Evolutionary conservation across 108 stramenopile genomes (phyloP).

Genomic region (Fragilariopsis cylindrus): DNA sequence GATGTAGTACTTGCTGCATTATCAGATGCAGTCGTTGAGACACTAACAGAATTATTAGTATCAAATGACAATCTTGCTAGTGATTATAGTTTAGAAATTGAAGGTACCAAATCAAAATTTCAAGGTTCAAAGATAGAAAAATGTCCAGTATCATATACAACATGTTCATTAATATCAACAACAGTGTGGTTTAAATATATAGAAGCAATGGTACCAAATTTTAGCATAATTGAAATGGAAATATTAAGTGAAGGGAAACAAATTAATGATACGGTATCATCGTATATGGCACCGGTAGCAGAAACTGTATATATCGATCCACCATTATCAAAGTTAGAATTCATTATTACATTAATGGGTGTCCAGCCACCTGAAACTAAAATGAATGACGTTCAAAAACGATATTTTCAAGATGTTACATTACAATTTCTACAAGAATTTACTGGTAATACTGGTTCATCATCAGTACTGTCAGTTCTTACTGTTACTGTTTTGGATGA

Average conservation of each 20-base stretch:
- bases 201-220: background rate
- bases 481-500: background rate
- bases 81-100: conserved; percentile 12
- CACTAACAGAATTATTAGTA: conserved; percentile 8
- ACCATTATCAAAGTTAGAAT: background rate
- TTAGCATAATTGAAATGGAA: conserved; percentile 4
- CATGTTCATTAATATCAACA: conserved; percentile 15
- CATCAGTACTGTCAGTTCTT: background rate
- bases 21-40: conserved; percentile 7
- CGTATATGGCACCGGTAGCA: background rate
- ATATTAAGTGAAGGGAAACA: background rate
- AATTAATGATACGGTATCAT: background rate
- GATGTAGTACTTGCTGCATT: background rate
- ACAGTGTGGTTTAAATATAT: conserved; percentile 7
- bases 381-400: conserved; percentile 23
- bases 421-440: conserved; percentile 5
- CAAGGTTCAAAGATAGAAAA: conserved; percentile 15
- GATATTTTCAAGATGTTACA: conserved; percentile 22
- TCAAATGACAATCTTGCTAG: conserved; percentile 9
- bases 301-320: conserved; percentile 5
- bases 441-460: background rate
- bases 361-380: background rate
- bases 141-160: conserved; percentile 18
- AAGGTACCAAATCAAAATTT: conserved; percentile 4
- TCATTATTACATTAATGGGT: conserved; percentile 16